These are phyloP conservation scores for Graphiopsis chlorocephala DNA, from an alignment of 2,329 filamentous ascomycete species.

Conservation along the genomic window DNA sequence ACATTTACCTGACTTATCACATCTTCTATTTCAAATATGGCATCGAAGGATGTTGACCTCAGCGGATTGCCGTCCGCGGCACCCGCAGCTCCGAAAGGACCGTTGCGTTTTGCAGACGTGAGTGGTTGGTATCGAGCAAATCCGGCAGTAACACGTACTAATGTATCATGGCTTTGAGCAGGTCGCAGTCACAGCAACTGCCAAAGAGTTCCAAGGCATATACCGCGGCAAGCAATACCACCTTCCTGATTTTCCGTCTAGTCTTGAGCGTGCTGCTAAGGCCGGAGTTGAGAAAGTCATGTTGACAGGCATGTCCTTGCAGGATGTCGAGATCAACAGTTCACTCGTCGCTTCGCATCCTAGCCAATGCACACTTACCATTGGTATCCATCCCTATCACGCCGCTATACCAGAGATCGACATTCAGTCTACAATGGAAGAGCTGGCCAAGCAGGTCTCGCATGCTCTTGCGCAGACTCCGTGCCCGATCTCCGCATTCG, in stretches of 20 bases:
- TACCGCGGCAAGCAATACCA: slow-evolving; percentile 53
- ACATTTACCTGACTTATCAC: neutral
- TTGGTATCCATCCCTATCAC: slow-evolving; percentile 54
- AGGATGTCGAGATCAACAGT: slow-evolving; percentile 38
- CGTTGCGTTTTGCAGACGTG: slow-evolving; percentile 8
- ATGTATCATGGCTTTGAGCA: slow-evolving; percentile 7
- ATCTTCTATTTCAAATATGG: neutral
- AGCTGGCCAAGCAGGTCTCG: slow-evolving; percentile 28
- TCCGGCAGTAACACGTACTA: neutral
- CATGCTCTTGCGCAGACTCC: slow-evolving; percentile 22
- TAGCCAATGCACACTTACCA: slow-evolving; percentile 43
- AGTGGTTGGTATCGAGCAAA: neutral
- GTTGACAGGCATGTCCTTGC: slow-evolving; percentile 39
- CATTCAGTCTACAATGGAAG: slow-evolving; percentile 25
- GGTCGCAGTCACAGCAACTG: slow-evolving; percentile 36
- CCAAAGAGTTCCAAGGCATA: slow-evolving; percentile 48
- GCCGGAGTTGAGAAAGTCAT: slow-evolving; percentile 43
- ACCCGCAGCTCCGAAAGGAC: neutral
- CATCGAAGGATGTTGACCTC: slow-evolving; percentile 7
- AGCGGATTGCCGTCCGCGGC: neutral
- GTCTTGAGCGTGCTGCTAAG: slow-evolving; percentile 43
- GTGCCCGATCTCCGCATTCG: slow-evolving; percentile 44
- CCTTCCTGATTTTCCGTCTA: slow-evolving; percentile 43
- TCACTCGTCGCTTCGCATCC: slow-evolving; percentile 26
- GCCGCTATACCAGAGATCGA: slow-evolving; percentile 42